Conservation (phyloP, 305 asterid genomes). For the Solanum hybrid region DNA sequence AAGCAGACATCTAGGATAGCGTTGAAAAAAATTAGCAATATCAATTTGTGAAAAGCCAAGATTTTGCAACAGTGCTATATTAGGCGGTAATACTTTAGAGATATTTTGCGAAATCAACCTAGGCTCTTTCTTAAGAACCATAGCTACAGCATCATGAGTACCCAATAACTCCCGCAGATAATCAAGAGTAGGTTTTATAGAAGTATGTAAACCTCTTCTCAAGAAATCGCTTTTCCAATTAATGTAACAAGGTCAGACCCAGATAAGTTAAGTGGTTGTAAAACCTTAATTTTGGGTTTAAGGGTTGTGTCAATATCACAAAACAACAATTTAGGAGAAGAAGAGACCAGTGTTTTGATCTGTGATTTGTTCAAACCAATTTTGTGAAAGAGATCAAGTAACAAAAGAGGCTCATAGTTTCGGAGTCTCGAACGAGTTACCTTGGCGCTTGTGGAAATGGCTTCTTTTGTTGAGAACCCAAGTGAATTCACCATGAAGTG, state of each 20-base stretch:
- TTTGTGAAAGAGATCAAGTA: neutral
- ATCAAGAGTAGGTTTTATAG: neutral
- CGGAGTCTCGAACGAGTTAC: neutral
- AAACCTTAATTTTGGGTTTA: neutral
- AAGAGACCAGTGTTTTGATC: neutral
- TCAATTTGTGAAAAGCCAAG: neutral
- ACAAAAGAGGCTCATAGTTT: neutral
- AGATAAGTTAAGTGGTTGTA: neutral
- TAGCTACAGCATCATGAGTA: slow-evolving; percentile 2
- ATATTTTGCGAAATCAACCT: neutral
- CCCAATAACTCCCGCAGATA: slow-evolving; percentile 4
- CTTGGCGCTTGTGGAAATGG: neutral
- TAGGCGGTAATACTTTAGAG: neutral
- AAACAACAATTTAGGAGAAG: neutral
- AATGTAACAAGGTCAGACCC: neutral
- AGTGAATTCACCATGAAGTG: neutral
- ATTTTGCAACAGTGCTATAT: neutral
- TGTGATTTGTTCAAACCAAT: neutral
- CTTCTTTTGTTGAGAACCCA: slow-evolving; percentile 3
- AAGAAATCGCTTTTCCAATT: neutral
- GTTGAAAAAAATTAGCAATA: neutral
- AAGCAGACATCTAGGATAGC: neutral
- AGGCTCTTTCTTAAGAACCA: neutral
- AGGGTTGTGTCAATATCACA: neutral
- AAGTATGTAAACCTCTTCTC: neutral